Base-by-base conservation (phyloP, 2,329 filamentous ascomycete genomes). In the Colletotrichum gloeosporioides region DNA sequence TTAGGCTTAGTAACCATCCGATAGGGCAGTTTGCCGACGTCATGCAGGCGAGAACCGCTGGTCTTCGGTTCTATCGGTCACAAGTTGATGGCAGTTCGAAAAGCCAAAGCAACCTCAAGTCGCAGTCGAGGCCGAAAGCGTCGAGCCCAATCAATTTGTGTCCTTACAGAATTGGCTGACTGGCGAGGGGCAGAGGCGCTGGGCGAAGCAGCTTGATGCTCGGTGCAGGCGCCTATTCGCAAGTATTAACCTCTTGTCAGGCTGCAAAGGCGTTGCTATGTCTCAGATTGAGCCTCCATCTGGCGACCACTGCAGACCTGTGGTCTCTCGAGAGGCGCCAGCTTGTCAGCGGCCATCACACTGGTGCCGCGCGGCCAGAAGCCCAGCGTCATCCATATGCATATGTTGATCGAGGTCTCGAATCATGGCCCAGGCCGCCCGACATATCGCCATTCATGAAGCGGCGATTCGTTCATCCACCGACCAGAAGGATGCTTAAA, bases 351-450 rank as follows among this genome's bases (percentile, higher is more conserved):
- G 34, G 57, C 15, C 59, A 53, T 73, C 44, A 73, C 34, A 27
- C 36, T 39, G 57, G 65, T 73, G 64, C 64, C 73, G 71, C 75
- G 75, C 75, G 71, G 71, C 62, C 71, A 55, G 18, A 49, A 63
- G 36, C 18, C 39, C 29, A 57, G 71, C 75, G 75, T 22, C 71
- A 57, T 74, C 74, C 25, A 49, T n/a, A 53, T 13, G 59, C 15
- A 62, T 8, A 62, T 62, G 29, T 13, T 31, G 25, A 31, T 31
- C n/a, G 27, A n/a, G 59, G 59, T n/a, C 59, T 64, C n/a, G 61
- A 34, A 44, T 32, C 44, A 49, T 22, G 44, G 44, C 44, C 44
- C 18, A n/a, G 44, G 15, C 59, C 62, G 63, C 59, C 63, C 49
- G 57, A 69, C 31, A 31, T 18, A 29, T 59, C 63, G 32, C 69